Base-by-base conservation (phyloP, 2,329 filamentous ascomycete genomes). In the Talaromyces albobiverticillius region DNA sequence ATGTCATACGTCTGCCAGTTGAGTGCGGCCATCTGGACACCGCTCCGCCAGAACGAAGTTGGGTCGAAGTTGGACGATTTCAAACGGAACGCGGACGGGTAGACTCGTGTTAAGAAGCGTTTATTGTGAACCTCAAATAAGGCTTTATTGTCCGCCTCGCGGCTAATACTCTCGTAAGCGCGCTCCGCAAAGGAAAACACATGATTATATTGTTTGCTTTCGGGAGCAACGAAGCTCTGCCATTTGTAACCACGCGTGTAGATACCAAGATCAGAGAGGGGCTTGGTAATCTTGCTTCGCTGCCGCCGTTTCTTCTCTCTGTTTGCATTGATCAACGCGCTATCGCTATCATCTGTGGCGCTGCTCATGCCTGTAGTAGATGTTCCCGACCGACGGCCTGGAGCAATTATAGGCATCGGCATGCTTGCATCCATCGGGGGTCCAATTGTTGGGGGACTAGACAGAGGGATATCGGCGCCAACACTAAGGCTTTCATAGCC, bases 1-100 rank as follows among this genome's bases (percentile, higher is more conserved):
- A 95, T 80, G 67, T 97, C 94, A 66, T 95, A 96, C 0, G 92
- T 97, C 73, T 99, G 94, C 93, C 94, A 97, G 73, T 99, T 99
- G 59, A 97, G 79, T 0, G 94, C 94, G 13, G 89, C 91, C 93
- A 99, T 97, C 73, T 99, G 94, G 16, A 96, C 94, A 29, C 94
- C 94, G 41, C 90, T 86, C 49, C 93, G 86, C 94, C 94, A 99
- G 68, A 94, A 95, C 58, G 87, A 86, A 59, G 96, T 82, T 1
- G 94, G 94, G 64, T 96, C 91, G 66, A 96, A 97, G 73, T 99
- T 99, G 62, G 88, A 90, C 0, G 94, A 97, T 31, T 84, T 85
- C 54, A 97, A 79, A 25, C 94, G 87, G 62, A 84, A 86, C 34
- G 84, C 86, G 52, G 90, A 88, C 6, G 94, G 94, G 67, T 99